Conservation (phyloP, 2,329 filamentous ascomycete species). For the Raffaelea albimanens region DNA sequence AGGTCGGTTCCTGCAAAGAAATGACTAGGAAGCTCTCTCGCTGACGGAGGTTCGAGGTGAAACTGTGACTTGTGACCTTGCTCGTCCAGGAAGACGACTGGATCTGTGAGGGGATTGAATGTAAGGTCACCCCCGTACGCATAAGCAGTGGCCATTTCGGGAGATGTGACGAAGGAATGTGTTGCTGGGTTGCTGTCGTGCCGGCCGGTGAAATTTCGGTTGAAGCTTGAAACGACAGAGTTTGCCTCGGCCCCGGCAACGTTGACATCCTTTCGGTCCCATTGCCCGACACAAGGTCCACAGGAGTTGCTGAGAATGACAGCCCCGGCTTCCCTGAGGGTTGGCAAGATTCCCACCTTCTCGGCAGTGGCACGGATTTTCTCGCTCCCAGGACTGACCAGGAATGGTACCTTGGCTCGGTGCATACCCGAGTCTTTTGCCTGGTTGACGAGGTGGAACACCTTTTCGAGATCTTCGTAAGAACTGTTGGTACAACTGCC, state of each 20-base stretch:
- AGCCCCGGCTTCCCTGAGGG: constrained; percentile 79
- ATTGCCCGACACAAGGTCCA: constrained; percentile 88
- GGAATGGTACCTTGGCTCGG: constrained; percentile 80
- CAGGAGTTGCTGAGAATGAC: constrained; percentile 91
- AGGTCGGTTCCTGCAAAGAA: too few species aligned
- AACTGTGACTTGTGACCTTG: constrained; percentile 80
- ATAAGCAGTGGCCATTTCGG: constrained; percentile 94
- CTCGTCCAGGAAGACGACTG: constrained; percentile 64
- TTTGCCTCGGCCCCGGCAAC: constrained; percentile 79
- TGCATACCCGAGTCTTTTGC: constrained; percentile 81
- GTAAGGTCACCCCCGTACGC: constrained; percentile 84
- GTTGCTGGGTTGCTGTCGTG: constrained; percentile 95
- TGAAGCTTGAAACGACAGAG: constrained; percentile 94
- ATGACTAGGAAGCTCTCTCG: too few species aligned
- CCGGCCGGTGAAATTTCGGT: constrained; percentile 93
- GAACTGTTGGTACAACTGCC: constrained; percentile 98
- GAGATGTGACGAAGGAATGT: constrained; percentile 97
- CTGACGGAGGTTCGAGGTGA: constrained; percentile 63
- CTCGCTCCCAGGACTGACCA: constrained; percentile 96
- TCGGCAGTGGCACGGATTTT: constrained; percentile 92
- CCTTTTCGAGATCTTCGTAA: constrained; percentile 96
- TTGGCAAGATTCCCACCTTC: constrained; percentile 75
- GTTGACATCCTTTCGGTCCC: constrained; percentile 86
- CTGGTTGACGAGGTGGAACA: constrained; percentile 86
- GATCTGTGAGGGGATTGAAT: constrained; percentile 96